Evolutionary conservation across 1,139 yeast species (phyloP), one percentile per base, ranked within the genome.

Genomic region (Lizanozyma gosingica): DNA sequence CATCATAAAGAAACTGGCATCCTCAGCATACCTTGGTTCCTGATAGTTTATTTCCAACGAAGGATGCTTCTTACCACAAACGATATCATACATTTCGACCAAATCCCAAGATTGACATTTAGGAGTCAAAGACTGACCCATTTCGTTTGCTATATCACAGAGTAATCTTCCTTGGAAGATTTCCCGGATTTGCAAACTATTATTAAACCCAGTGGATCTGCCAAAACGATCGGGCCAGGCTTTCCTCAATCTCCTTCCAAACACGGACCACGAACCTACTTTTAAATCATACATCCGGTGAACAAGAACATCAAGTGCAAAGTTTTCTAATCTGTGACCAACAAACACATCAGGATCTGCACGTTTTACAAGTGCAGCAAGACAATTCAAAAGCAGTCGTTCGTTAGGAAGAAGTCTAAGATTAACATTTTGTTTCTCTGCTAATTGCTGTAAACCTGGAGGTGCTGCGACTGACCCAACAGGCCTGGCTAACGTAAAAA

Each of bases 61-160:
- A 11, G 68, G 63, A 45, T 76, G 76, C 48, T 74, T 71, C 56
- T 75, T 73, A 51, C 78, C 71, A 64, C 90, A 76, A 44, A 85
- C 78, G 39, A 86, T 74, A 36, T 79, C 81, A 52, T 80, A 82
- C 97, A 94, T 92, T 62, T 94, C 99, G 9, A 83, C 71, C 43
- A 94, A 68, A 45, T 87, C 94, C 97, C 97, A 94, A n/a, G 94
- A 84, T 57, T 87, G 94, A 64, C 98, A 94, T 54, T 88, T 87
- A 9, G 81, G 70, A 2, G 97, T 88, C 47, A 92, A 69, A 0
- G 97, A 90, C 56, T 85, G 94, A 39, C 98, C 99, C 79, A 90
- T 77, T 54, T 88, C 96, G 59, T 92, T 92, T 40, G 94, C 88
- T 55, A 94, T 78, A 62, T 94, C 98, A 70, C 97, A 86, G 42